phyloP scores from a whole-genome alignment of 2,329 filamentous ascomycete species.

The Paraphoma sp. region DNA sequence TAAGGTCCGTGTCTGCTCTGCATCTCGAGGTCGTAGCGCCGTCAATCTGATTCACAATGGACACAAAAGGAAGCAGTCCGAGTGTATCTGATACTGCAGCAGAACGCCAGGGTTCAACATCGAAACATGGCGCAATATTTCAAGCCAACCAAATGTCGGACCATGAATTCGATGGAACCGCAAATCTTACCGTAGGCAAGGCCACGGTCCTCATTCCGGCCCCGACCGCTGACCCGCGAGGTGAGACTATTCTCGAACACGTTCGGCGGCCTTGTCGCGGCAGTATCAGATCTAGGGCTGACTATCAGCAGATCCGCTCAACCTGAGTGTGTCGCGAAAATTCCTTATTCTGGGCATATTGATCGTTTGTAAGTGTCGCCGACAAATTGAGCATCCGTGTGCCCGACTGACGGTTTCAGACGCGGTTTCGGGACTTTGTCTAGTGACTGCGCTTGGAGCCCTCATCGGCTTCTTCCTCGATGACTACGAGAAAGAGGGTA shows the following conservation, averaged over 20 bases:
- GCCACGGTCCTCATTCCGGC: too few relatives aligned
- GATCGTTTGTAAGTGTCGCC: constrained; percentile 6
- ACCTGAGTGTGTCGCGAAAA: constrained; percentile 5
- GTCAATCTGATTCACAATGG: too few relatives aligned
- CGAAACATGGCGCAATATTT: too few relatives aligned
- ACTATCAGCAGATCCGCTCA: constrained; percentile 8
- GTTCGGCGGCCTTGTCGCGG: background rate
- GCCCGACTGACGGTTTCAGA: background rate
- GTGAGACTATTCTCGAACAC: background rate
- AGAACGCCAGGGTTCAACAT: too few relatives aligned
- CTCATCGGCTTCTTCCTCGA: constrained; percentile 9
- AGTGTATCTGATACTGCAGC: too few relatives aligned
- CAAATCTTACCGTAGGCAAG: too few relatives aligned
- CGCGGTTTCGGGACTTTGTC: constrained; percentile 7
- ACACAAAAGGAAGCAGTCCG: too few relatives aligned
- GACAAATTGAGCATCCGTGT: background rate
- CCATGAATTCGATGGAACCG: too few relatives aligned
- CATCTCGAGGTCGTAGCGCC: too few relatives aligned
- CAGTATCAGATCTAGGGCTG: background rate
- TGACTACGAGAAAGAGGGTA: constrained; percentile 10
- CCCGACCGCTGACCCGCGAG: too few relatives aligned
- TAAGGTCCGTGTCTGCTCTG: too few relatives aligned
- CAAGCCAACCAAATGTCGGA: too few relatives aligned
- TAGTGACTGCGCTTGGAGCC: constrained; percentile 10
- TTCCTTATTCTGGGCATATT: constrained; percentile 8